Evolutionary conservation across 768 basidiomycete species (phyloP), one percentile per base, ranked within the genome.

Genomic region (Clitopilus hobsonii): DNA sequence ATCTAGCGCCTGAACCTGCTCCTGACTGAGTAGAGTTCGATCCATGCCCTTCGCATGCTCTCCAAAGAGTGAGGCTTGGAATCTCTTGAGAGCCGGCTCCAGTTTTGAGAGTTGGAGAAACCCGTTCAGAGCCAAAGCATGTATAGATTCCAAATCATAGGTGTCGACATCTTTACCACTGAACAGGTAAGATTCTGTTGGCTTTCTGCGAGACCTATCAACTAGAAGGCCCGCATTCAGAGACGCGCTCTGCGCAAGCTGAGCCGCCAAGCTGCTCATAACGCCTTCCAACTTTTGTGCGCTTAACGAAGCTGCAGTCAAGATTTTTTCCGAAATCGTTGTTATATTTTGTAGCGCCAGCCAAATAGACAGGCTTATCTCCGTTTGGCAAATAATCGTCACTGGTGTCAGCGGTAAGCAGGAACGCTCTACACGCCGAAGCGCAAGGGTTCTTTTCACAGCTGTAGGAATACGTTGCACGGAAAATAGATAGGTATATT

Each of bases 91-190:
- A 0, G 68, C 65, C 2, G 84, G 75, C 49, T 88, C 80, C 28
- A 96, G 69, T 1, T 81, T 69, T 20, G 80, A 68, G 14, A 97
- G 79, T 49, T 91, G 88, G 1, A 85, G 68, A 59, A 94, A 85
- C 6, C 88, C 91, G 64, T 91, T 93, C 50, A 81, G 72, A 2
- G 81, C 92, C 7, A 98, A 78, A 0, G 91, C 86, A 64, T 89
- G 82, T 52, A 98, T 82, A 5, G 92, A 80, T 66, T 96, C 88
- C 55, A 97, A 74, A 69, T 98, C 94, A 67, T 97, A 89, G 55
- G 83, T 75, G 62, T 90, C 85, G 7, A 93, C 93, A 49, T 91
- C 88, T 56, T 80, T 79, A 36, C 87, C 83, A 13, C 88, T 83
- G 69, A 96, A 97, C 29, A 99, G 82, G 73, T 98, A 98, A 0